Conservation (phyloP, 2,329 filamentous ascomycete species). For the Aspergillus texensis region DNA sequence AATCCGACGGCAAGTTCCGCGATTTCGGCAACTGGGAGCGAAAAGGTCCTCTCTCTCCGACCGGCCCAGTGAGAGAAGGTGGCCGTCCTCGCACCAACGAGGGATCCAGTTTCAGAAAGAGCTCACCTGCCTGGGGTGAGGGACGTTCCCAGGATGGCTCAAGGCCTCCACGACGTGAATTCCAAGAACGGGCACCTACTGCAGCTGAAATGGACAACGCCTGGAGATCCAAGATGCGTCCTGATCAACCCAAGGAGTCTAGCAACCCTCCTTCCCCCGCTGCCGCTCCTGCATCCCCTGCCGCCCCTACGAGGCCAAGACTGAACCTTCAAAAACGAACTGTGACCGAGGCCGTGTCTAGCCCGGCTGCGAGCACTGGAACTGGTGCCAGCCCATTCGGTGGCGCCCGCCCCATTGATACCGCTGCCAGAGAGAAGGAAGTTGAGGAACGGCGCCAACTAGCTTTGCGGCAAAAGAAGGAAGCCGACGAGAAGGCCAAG, state of each 20-base stretch:
- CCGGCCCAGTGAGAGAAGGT: conserved; percentile 57
- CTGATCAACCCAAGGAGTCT: conserved; percentile 75
- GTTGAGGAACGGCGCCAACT: conserved; percentile 85
- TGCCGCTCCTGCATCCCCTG: conserved; percentile 62
- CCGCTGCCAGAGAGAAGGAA: conserved; percentile 81
- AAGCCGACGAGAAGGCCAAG: conserved; percentile 82
- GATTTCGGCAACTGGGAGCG: conserved; percentile 94
- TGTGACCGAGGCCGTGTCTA: conserved; percentile 71
- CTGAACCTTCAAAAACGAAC: conserved; percentile 91
- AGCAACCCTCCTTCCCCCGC: conserved; percentile 76
- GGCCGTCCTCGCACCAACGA: conserved; percentile 64
- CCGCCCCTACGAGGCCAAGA: conserved; percentile 69
- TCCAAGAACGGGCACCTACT: conserved; percentile 72
- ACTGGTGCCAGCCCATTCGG: conserved; percentile 92
- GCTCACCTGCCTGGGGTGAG: conserved; percentile 76
- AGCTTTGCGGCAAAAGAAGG: conserved; percentile 77
- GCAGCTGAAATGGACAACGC: conserved; percentile 91
- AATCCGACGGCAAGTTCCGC: conserved; percentile 72
- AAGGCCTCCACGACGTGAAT: conserved; percentile 76
- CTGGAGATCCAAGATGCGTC: conserved; percentile 89
- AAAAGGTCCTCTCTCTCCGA: conserved; percentile 83
- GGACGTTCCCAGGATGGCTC: conserved; percentile 73
- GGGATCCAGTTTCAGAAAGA: conserved; percentile 62
- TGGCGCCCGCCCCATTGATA: conserved; percentile 91
- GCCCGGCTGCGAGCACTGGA: conserved; percentile 54